Evolutionary conservation across 371 early-diverging fungal genomes (phyloP), one percentile per base, ranked within the genome.

Genomic region (Rhizopus stolonifer): DNA sequence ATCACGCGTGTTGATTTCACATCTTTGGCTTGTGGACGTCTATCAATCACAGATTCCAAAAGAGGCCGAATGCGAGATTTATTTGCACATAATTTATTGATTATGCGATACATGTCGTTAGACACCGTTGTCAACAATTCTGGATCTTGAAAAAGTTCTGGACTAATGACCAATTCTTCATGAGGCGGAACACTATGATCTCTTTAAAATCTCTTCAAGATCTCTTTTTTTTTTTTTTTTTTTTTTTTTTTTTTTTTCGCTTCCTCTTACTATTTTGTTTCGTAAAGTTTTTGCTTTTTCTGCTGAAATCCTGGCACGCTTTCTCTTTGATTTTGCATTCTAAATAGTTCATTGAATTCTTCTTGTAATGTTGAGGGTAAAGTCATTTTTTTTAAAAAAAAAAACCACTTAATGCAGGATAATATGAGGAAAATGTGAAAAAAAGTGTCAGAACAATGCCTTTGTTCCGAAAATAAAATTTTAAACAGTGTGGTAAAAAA

Each of bases 11-110:
- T 49, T 1, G 66, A 60, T 11, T 38, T 29, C 1, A 75, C 76
- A 19, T 75, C 72, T 38, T 70, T 72, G 13, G 76, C 76, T 46
- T 75, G 76, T 3, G 76, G 72, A 34, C 61, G 65, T 26, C 36
- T 56, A 3, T 14, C 33, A 4, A 22, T 58, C 17, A 53, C 18
- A 18, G 52, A 19, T 26, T 56, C 46, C 0, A 21, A 29, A 6
- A 26, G 15, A 8, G 42, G n/a, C 23, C 64, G 38, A 15, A 46
- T 39, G 1, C 64, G 58, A 25, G 44, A 26, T 1, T 19, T 9
- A 2, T 42, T 21, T 14, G 24, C 42, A 3, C 5, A 25, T 11
- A 14, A 32, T 24, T 15, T 9, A 1, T 24, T 46, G 21, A 54
- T 31, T 8, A 46, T 38, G 0, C 17, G 18, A 13, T 47, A 9